A percentile compares a stretch with the other conserved stretches of the same genome.
phyloP scores from a whole-genome alignment of 306 rosid species.

The Carpinus fangiana region DNA sequence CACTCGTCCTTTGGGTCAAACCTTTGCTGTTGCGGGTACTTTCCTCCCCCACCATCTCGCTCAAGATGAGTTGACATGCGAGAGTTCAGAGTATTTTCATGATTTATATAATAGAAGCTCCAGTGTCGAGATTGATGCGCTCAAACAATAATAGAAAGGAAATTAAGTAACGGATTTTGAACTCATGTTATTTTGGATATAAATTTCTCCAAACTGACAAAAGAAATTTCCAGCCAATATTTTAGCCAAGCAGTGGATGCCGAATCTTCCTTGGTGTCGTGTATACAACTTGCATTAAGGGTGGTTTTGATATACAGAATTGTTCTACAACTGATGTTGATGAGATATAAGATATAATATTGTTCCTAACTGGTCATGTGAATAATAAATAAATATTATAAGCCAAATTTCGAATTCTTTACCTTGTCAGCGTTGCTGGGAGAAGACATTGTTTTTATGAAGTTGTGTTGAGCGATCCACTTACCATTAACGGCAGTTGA shows the following conservation, averaged over 20 bases:
- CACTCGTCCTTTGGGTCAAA: neutral
- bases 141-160: too few species aligned
- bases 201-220: too few species aligned
- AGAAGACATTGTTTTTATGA: neutral
- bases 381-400: neutral
- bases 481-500: neutral
- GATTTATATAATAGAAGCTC: too few species aligned
- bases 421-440: neutral
- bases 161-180: neutral
- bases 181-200: neutral
- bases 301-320: neutral
- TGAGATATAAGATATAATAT: neutral
- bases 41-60: constrained; percentile 7
- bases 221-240: too few species aligned
- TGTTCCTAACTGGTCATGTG: neutral
- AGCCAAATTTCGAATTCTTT: neutral
- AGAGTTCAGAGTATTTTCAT: too few species aligned
- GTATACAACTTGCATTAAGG: neutral
- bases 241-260: neutral
- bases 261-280: neutral
- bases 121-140: neutral
- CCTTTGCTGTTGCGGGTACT: neutral
- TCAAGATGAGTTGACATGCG: neutral
- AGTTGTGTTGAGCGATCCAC: neutral
- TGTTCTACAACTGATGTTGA: neutral